Conservation (phyloP, 805 yeast species). For the Barnettozyma salicaria region DNA sequence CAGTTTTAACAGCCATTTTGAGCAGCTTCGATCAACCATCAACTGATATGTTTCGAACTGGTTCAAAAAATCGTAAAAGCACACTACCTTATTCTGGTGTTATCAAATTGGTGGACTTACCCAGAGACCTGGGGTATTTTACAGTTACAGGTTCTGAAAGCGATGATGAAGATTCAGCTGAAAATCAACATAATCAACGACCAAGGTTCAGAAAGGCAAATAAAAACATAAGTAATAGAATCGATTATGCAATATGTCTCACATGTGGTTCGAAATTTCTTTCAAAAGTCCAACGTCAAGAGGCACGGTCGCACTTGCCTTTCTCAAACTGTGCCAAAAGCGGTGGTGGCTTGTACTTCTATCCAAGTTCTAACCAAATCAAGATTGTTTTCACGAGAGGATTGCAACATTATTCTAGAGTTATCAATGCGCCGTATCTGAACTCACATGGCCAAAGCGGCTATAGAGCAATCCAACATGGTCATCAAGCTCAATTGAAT, state of each 20-base stretch:
- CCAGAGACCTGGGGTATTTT: constrained; percentile 38
- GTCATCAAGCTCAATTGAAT: constrained; percentile 49
- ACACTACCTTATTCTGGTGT: constrained; percentile 42
- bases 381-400: constrained; percentile 19
- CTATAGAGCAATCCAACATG: constrained; percentile 45
- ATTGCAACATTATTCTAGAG: constrained; percentile 28
- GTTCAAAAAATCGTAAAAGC: no score
- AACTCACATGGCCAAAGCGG: constrained; percentile 75
- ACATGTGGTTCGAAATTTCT: constrained; percentile 39
- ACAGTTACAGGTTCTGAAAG: constrained; percentile 22
- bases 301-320: constrained; percentile 28
- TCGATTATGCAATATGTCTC: constrained; percentile 41
- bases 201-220: background rate
- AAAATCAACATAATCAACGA: no score
- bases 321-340: constrained; percentile 17
- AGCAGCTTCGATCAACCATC: no score
- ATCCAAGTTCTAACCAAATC: constrained; percentile 32
- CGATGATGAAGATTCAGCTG: constrained; percentile 13
- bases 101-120: constrained; percentile 46
- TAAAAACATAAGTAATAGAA: constrained; percentile 19
- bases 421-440: constrained; percentile 61
- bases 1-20: constrained; percentile 4
- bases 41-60: background rate
- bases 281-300: constrained; percentile 27
- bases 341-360: constrained; percentile 32